Evolutionary conservation across 352 stramenopile genomes (phyloP).

Genomic region (Phytopythium montanum): DNA sequence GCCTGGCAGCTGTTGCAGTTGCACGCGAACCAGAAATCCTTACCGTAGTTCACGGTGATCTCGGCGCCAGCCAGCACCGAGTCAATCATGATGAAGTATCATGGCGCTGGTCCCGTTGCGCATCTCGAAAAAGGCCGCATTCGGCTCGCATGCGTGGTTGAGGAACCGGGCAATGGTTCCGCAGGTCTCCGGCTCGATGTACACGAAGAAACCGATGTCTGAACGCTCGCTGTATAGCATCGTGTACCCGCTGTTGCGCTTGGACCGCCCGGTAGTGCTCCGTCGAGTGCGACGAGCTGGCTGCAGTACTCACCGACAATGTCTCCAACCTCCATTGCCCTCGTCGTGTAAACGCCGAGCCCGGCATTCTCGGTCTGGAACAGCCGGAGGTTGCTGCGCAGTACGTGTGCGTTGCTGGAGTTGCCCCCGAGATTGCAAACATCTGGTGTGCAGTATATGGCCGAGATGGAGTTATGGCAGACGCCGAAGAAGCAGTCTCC

Average conservation of each 20-base stretch:
- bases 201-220: not conserved
- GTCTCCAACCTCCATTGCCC: not conserved
- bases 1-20: not conserved
- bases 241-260: not conserved
- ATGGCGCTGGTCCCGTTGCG: not conserved
- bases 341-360: not conserved
- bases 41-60: not conserved
- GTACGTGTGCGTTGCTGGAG: not conserved
- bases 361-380: not conserved
- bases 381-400: not conserved
- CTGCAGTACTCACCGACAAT: not conserved
- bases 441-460: not conserved
- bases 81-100: not conserved
- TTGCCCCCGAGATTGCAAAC: not conserved
- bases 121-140: not conserved
- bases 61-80: not conserved
- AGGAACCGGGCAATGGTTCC: not conserved
- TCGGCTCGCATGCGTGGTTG: not conserved
- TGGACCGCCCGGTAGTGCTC: no score
- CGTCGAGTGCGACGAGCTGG: not conserved
- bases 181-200: not conserved
- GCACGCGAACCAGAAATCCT: not conserved
- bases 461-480: not conserved
- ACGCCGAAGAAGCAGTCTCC: not conserved
- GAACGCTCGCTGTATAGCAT: not conserved